A percentile compares a stretch with the other conserved stretches of the same genome.
Conservation (phyloP, 2,329 filamentous ascomycete genomes). For the Aureobasidium sp. region DNA sequence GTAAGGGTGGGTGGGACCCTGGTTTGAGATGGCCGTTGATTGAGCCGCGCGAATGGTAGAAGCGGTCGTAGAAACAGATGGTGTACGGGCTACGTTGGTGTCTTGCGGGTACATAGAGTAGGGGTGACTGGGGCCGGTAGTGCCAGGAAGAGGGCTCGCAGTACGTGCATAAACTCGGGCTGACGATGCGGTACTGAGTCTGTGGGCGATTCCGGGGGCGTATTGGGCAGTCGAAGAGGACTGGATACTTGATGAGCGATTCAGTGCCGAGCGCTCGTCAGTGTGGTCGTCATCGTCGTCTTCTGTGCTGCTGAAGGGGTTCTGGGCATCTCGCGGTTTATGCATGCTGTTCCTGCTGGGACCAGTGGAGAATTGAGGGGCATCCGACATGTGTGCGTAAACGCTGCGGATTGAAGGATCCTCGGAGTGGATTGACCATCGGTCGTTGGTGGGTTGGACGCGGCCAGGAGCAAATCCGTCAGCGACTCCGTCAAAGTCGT, state of each 20-base stretch:
- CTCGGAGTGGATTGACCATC: conserved; percentile 19
- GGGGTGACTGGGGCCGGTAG: conserved; percentile 70
- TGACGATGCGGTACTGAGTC: conserved; percentile 31
- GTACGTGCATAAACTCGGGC: conserved; percentile 33
- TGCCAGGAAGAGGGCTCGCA: conserved; percentile 62
- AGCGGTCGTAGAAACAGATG: conserved; percentile 60
- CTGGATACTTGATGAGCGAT: conserved; percentile 25
- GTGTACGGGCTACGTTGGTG: conserved; percentile 47
- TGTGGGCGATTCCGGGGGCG: conserved; percentile 21
- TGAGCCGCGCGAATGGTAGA: conserved; percentile 57
- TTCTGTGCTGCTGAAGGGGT: conserved; percentile 31
- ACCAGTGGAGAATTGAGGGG: background rate
- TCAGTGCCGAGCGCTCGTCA: conserved; percentile 21
- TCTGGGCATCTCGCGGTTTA: conserved; percentile 25
- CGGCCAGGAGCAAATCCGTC: conserved; percentile 40
- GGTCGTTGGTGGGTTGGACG: conserved; percentile 21
- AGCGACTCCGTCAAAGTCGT: conserved; percentile 37
- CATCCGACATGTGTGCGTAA: conserved; percentile 24
- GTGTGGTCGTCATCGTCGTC: conserved; percentile 24
- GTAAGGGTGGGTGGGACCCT: conserved; percentile 73
- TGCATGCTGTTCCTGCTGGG: conserved; percentile 27
- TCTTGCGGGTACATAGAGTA: conserved; percentile 80
- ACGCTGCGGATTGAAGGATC: conserved; percentile 27
- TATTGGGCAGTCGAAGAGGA: conserved; percentile 30
- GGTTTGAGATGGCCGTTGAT: conserved; percentile 53